Evolutionary conservation across 768 basidiomycete genomes (phyloP), one percentile per base, ranked within the genome.

Genomic region (Kondoa subrosea): DNA sequence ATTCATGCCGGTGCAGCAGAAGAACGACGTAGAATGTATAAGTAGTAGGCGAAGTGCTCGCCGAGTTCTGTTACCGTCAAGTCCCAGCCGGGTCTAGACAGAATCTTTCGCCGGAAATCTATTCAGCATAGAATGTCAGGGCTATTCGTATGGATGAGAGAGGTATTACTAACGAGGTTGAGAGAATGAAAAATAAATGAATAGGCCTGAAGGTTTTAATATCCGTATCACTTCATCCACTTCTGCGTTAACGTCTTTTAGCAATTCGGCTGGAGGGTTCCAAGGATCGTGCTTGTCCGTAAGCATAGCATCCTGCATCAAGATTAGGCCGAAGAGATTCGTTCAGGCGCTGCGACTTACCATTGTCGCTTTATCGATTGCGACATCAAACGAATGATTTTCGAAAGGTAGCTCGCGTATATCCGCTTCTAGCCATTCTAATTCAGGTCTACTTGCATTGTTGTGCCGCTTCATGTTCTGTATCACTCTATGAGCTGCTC

Each of bases 391-490:
- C 0, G 81, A 80, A 2, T 78, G 78, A 60, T 81, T 77, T 2
- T 82, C 81, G 66, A 90, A 87, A 14, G 78, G 76, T 31, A 91
- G 78, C 16, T 82, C 75, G 14, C 89, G 82, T 56, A 91, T 83
- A 70, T 91, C 89, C 86, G 88, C 90, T 76, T 86, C 87, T 66
- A 82, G 80, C 89, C 89, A 91, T 74, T 82, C 80, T 87, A 91
- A 88, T 67, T 83, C 82, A 2, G 85, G 83, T 58, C 85, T 80
- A 31, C 67, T 56, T 3, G 72, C 73, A 26, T 75, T n/a, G n/a
- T n/a, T 75, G 72, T 88, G 84, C 65, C 76, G 75, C 27, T 77
- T 79, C 40, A 50, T 50, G 8, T 8, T 50, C 40, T 50, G 12
- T 8, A 50, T 50, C 40, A 21, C 40, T 50, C 40, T 50, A 21